phyloP scores from a whole-genome alignment of 2,329 filamentous ascomycete species.

The Claviceps sp. region DNA sequence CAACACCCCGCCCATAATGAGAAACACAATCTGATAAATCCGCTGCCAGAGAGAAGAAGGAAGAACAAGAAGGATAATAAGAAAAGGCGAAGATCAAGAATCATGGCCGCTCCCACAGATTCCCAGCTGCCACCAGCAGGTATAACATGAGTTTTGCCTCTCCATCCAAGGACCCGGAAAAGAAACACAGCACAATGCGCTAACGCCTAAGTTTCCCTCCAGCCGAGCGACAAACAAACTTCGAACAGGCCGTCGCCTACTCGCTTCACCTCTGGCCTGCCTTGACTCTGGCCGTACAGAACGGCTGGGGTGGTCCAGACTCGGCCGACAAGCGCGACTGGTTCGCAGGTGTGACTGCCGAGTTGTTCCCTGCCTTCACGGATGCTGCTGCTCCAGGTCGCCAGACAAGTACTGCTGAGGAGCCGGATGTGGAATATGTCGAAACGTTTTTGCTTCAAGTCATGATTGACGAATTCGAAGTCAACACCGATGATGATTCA shows the following conservation, averaged over 20 bases:
- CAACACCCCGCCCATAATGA: slow-evolving; percentile 15
- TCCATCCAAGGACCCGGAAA: not conserved
- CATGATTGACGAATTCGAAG: slow-evolving; percentile 92
- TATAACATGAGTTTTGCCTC: slow-evolving; percentile 4
- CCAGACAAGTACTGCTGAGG: slow-evolving; percentile 20
- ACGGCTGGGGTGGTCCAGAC: slow-evolving; percentile 77
- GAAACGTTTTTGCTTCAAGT: slow-evolving; percentile 78
- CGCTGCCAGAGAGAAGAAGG: slow-evolving; percentile 7
- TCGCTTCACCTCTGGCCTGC: slow-evolving; percentile 78
- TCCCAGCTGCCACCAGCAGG: slow-evolving; percentile 19
- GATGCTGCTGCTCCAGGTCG: slow-evolving; percentile 18
- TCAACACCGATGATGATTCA: slow-evolving; percentile 81
- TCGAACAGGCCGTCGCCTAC: slow-evolving; percentile 81
- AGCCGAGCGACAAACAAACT: slow-evolving; percentile 47
- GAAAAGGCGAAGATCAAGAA: not conserved
- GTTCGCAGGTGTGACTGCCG: slow-evolving; percentile 79
- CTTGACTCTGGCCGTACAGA: slow-evolving; percentile 74
- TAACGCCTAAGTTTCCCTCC: not conserved
- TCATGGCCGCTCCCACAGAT: slow-evolving; percentile 19
- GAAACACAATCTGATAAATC: not conserved
- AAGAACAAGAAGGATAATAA: slow-evolving; percentile 2
- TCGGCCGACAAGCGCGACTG: slow-evolving; percentile 84
- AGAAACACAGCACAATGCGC: not conserved
- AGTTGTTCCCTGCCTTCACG: slow-evolving; percentile 61
- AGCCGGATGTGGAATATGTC: slow-evolving; percentile 62